Evolutionary conservation across 768 basidiomycete species (phyloP), one percentile per base, ranked within the genome.

Genomic region (Mycena sanguinolenta): DNA sequence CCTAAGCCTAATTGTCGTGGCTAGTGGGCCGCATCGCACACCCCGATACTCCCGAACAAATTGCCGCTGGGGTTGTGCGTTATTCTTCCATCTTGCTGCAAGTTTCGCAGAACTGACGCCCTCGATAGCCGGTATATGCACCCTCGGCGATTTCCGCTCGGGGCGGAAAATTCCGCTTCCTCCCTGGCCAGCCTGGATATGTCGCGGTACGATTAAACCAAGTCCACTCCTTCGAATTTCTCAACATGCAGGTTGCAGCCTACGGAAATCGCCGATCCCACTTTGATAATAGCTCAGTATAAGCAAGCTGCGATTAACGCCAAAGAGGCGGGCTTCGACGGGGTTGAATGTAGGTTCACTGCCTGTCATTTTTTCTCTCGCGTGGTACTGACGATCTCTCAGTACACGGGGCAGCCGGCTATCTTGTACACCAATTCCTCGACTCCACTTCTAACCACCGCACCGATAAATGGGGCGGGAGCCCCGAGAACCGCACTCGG

Each of bases 351-450:
- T 53, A 21, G 16, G 27, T 13, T 14, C 4, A 27, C 23, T 0
- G 21, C 5, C 30, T 34, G 6, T n/a, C n/a, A n/a, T n/a, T 30
- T 0, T 53, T 17, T 19, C 16, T 27, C 27, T 30, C 50, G 25
- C 12, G 13, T n/a, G 27, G 7, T 30, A 28, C 17, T 53, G 1
- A 19, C 30, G 16, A 30, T 4, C 27, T 53, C n/a, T 55, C 21
- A 55, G 54, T 55, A 21, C 54, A 55, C 32, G 54, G 32, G 8
- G 54, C 54, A 1, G 34, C 34, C 28, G 54, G 54, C 25, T 32
- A 36, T 14, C 2, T 53, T 16, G 52, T 55, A n/a, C 54, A 55
- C 10, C 54, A 55, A n/a, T 55, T 55, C 54, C 54, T 55, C 54
- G 54, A 32, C 32, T 32, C 54, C 19, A 32, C 52, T 19, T 53